phyloP scores from a whole-genome alignment of 2,329 filamentous ascomycete species.

The Penicillium sp. region DNA sequence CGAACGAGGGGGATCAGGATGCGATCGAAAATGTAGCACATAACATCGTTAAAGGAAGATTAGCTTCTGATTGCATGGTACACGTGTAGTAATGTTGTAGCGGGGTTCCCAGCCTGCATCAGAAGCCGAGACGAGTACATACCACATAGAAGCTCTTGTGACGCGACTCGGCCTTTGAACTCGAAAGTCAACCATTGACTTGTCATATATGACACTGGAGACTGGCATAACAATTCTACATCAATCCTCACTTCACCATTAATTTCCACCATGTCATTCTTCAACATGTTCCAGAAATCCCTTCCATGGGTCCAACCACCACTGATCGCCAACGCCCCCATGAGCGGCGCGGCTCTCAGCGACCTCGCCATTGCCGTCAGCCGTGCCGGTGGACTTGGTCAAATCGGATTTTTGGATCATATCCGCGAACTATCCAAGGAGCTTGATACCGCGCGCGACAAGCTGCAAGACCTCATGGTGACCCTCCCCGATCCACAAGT shows the following conservation, averaged over 20 bases:
- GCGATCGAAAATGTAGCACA: too few relatives aligned
- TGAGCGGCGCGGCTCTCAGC: slow-evolving; percentile 19
- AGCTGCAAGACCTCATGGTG: slow-evolving; percentile 1
- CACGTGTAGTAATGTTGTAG: too few relatives aligned
- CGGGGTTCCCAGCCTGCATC: too few relatives aligned
- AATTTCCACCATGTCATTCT: not conserved
- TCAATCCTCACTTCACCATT: not conserved
- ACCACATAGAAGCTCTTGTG: not conserved
- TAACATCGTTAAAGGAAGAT: too few relatives aligned
- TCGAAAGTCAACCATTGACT: not conserved
- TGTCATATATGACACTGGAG: not conserved
- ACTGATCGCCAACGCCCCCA: slow-evolving; percentile 19
- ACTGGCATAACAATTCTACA: too few relatives aligned
- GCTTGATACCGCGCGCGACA: not conserved
- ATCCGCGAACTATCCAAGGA: slow-evolving; percentile 3
- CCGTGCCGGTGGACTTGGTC: slow-evolving; percentile 17
- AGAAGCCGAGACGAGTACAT: too few relatives aligned
- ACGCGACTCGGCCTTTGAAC: not conserved
- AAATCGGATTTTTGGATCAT: slow-evolving; percentile 18
- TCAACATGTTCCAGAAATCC: not conserved
- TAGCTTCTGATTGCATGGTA: too few relatives aligned
- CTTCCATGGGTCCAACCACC: slow-evolving; percentile 20
- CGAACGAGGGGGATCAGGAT: too few relatives aligned
- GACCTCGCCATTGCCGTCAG: slow-evolving; percentile 17
- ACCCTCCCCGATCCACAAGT: not conserved